Evolutionary conservation across 768 basidiomycete genomes (phyloP).

Genomic region (Tulasnella sp.): DNA sequence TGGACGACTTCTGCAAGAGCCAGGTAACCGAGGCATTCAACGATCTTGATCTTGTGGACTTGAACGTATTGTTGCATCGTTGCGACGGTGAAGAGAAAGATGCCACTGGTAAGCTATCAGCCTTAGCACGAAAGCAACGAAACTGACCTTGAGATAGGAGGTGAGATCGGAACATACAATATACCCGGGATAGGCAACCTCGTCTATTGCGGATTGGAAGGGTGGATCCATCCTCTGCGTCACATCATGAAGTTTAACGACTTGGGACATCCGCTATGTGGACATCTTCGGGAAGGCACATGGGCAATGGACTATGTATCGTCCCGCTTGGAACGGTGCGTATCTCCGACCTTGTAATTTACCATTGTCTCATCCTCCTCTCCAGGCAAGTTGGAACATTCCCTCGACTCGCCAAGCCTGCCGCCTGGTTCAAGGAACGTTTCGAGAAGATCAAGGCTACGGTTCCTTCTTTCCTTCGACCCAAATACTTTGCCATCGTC

Average conservation of each 20-base stretch:
- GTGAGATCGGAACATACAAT: slow-evolving; percentile 70
- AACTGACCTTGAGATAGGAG: too few species aligned
- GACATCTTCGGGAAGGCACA: slow-evolving; percentile 69
- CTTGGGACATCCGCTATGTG: slow-evolving; percentile 83
- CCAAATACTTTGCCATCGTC: slow-evolving; percentile 91
- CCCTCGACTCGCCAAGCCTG: slow-evolving; percentile 57
- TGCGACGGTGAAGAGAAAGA: slow-evolving; percentile 87
- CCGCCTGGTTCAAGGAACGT: slow-evolving; percentile 77
- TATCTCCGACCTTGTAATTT: slow-evolving; percentile 15
- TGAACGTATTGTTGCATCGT: slow-evolving; percentile 79
- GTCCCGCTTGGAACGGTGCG: slow-evolving; percentile 56
- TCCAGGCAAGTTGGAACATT: slow-evolving; percentile 37
- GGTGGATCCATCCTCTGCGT: slow-evolving; percentile 86
- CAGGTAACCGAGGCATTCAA: slow-evolving; percentile 62
- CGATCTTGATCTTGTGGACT: slow-evolving; percentile 67
- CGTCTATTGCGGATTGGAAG: slow-evolving; percentile 89
- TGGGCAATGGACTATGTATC: slow-evolving; percentile 91
- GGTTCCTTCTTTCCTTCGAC: slow-evolving; percentile 78
- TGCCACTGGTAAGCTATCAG: slow-evolving; percentile 40
- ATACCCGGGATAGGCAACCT: slow-evolving; percentile 62
- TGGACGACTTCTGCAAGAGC: slow-evolving; percentile 62
- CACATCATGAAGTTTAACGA: slow-evolving; percentile 84
- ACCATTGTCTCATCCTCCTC: not conserved
- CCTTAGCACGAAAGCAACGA: too few species aligned
- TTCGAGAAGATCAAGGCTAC: slow-evolving; percentile 64